Evolutionary conservation across 2,329 filamentous ascomycete species (phyloP).

Genomic region (Pestalotiopsis sp.): DNA sequence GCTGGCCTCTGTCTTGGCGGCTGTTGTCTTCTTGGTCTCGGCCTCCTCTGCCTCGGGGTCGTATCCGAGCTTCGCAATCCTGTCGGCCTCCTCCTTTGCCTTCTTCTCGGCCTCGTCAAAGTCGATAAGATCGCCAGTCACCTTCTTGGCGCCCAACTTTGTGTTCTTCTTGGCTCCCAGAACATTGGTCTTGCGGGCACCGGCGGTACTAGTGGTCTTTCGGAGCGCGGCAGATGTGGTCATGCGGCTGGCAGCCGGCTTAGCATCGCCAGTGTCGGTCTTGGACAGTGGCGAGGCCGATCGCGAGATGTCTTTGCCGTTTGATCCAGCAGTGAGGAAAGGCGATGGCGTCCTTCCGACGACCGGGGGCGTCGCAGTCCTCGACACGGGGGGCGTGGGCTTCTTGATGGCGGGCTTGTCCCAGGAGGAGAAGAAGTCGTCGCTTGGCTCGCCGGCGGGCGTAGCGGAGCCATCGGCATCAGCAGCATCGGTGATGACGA

Average conservation of each 20-base stretch:
- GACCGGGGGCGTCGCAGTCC: conserved; percentile 82
- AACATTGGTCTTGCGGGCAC: conserved; percentile 81
- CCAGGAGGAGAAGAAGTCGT: conserved; percentile 99
- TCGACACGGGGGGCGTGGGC: conserved; percentile 89
- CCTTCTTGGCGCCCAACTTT: conserved; percentile 93
- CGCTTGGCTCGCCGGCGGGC: conserved; percentile 78
- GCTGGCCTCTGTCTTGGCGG: conserved; percentile 49
- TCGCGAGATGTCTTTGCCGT: conserved; percentile 72
- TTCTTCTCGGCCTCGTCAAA: conserved; percentile 98
- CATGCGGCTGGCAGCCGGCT: conserved; percentile 69
- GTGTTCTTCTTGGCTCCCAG: conserved; percentile 79
- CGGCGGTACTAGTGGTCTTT: conserved; percentile 65
- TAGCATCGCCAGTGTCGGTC: conserved; percentile 56
- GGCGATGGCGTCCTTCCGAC: conserved; percentile 85
- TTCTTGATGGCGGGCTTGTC: conserved; percentile 97
- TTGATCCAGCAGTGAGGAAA: conserved; percentile 78
- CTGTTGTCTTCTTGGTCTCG: conserved; percentile 42
- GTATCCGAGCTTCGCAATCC: conserved; percentile 93
- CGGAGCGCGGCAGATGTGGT: conserved; percentile 81
- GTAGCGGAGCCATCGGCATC: conserved; percentile 69
- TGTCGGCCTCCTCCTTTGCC: conserved; percentile 95
- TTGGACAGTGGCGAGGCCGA: conserved; percentile 81
- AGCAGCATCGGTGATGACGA: conserved; percentile 76
- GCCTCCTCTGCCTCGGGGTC: conserved; percentile 83
- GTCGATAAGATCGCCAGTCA: conserved; percentile 79